These are phyloP conservation scores for Linnemannia hyalina DNA, from an alignment of 192 early-diverging fungal genomes.

Conservation along the genomic window DNA sequence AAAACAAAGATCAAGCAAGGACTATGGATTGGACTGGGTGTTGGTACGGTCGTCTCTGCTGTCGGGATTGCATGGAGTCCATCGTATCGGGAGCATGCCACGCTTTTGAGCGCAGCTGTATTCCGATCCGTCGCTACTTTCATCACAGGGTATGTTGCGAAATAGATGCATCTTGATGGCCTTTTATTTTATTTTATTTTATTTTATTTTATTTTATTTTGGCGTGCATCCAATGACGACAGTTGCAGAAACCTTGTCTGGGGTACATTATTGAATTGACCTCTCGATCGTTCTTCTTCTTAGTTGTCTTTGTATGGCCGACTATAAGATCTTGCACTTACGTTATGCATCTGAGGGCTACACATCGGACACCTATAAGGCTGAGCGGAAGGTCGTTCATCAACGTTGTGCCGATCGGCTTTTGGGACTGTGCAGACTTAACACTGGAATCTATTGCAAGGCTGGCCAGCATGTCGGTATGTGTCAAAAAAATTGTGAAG, in stretches of 20 bases:
- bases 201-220: background rate
- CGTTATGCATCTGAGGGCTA: conserved; percentile 57
- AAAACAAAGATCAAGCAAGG: conserved; percentile 34
- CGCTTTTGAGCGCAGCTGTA: conserved; percentile 37
- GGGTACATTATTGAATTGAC: background rate
- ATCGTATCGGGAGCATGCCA: conserved; percentile 41
- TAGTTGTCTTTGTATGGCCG: conserved; percentile 62
- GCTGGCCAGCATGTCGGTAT: conserved; percentile 58
- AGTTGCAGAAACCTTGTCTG: background rate
- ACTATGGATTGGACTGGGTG: conserved; percentile 37
- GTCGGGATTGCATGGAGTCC: conserved; percentile 55
- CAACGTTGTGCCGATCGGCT: conserved; percentile 59
- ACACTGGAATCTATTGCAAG: conserved; percentile 63
- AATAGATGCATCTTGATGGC: background rate
- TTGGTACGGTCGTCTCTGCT: conserved; percentile 40
- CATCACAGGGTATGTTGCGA: conserved; percentile 37
- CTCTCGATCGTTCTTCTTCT: background rate
- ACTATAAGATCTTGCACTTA: conserved; percentile 65
- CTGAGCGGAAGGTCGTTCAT: conserved; percentile 62
- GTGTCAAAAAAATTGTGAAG: background rate
- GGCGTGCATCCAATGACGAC: background rate
- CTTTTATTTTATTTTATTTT: background rate
- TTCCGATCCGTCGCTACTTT: conserved; percentile 52
- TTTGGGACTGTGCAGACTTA: conserved; percentile 58
- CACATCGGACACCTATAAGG: conserved; percentile 61